Evolutionary conservation across 331 rosid genomes (phyloP), one percentile per base, ranked within the genome.

Genomic region (Erythrophleum ivorense): DNA sequence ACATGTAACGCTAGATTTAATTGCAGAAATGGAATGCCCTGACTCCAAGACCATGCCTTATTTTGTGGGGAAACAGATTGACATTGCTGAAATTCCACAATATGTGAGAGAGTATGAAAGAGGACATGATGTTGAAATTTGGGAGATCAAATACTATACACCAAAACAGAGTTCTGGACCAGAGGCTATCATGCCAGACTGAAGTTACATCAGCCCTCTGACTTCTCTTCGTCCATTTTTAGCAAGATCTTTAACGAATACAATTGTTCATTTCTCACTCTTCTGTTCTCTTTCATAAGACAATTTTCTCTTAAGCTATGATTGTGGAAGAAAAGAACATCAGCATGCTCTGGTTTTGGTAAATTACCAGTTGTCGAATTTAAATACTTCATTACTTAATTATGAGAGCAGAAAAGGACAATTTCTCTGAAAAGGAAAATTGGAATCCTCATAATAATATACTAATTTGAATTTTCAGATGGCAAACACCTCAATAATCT

Each of bases 91-190:
- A 73, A 83, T 91, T 86, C 97, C 98, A 8, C 92, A 89, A 50
- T 90, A 93, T 76, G 85, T 88, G 48, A 72, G 84, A 62, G 92
- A 85, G 63, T 95, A 91, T 66, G 91, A 88, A 33, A 84, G 98
- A 90, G 97, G 97, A 73, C 66, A 31, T 15, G 97, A 90, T 16
- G 93, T 91, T 19, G 98, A 95, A 87, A 77, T 93, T 79, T 95
- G 98, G 98, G 77, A 86, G 87, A 93, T 95, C 59, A 86, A 89
- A 79, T 90, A 75, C 74, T 63, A 38, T 33, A 59, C 78, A 45
- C 83, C 84, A 43, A 80, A 74, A 57, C 72, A 15, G 64, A 57
- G 50, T 24, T 57, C 16, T 71, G 48, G 38, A 52, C n/a, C 36
- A 10, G 63, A 64, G 6, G 13, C 64, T 34, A 29, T 24, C 29